Evolutionary conservation across 179 eudicot genomes (phyloP), one percentile per base, ranked within the genome.

Genomic region (Gypsophila paniculata): DNA sequence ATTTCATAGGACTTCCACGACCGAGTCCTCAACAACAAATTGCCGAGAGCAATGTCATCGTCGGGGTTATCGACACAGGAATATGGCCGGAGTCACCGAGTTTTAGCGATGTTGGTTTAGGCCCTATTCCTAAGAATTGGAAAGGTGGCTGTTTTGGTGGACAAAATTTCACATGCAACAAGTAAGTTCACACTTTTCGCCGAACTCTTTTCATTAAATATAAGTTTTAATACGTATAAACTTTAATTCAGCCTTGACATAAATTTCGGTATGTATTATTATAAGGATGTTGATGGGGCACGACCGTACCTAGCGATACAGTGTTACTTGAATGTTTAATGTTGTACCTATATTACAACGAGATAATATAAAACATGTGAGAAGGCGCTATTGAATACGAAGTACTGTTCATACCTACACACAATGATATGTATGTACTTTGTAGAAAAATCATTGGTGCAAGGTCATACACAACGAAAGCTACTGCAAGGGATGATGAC

Each of bases 381-480:
- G n/a, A n/a, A n/a, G n/a, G n/a, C n/a, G n/a, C n/a, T n/a, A n/a
- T n/a, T n/a, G n/a, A n/a, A n/a, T n/a, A n/a, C n/a, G n/a, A n/a
- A n/a, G n/a, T n/a, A n/a, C n/a, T n/a, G n/a, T n/a, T n/a, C n/a
- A n/a, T n/a, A n/a, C n/a, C n/a, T n/a, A n/a, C 23, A 10, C 18
- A 42, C 46, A 42, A 42, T 9, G 11, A 22, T 3, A 11, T 58
- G 15, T 25, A 58, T 9, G 9, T 11, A 22, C 23, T 39, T 63
- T 77, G 55, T 83, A 85, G 88, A 38, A 85, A 88, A 66, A 44
- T 88, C 0, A 85, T 86, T 2, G 93, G 90, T 57, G 93, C 90
- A 3, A 79, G 66, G 19, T 51, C 63, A 51, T 77, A 74, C 53
- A 6, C n/a, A 61, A 82, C 21, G 36, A 4, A 72, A 5, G 53